phyloP scores from a whole-genome alignment of 78 protist species.

The Pigoraptor vietnamica region DNA sequence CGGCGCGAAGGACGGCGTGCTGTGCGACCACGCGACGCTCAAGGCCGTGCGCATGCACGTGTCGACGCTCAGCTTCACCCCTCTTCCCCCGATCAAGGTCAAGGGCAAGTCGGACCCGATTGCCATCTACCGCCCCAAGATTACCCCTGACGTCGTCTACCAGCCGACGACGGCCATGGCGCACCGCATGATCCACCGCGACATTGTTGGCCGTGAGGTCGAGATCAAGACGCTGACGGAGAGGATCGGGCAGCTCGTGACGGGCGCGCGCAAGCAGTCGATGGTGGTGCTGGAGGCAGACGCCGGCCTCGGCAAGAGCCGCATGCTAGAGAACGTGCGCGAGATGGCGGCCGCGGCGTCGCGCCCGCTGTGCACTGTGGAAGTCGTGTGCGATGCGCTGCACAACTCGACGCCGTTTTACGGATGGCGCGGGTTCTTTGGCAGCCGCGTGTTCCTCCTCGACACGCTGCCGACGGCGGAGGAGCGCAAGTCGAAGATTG shows the following conservation, averaged over 20 bases:
- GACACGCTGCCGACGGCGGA: not conserved
- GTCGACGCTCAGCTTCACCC: not conserved
- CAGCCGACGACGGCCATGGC: not conserved
- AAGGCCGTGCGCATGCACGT: not conserved
- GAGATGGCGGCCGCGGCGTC: not conserved
- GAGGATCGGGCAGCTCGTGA: not conserved
- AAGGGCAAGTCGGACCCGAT: not conserved
- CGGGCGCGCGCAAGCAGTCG: not conserved
- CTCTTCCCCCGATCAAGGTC: not conserved
- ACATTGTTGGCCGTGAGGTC: not conserved
- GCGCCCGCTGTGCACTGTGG: not conserved
- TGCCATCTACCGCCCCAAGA: not conserved
- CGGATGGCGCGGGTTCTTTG: not conserved
- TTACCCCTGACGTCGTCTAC: not conserved
- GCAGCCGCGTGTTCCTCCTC: not conserved
- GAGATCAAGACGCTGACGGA: not conserved
- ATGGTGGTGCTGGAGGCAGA: not conserved
- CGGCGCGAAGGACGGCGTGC: conserved; percentile 10
- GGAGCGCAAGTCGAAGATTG: not conserved
- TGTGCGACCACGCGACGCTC: not conserved
- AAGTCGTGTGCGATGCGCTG: not conserved
- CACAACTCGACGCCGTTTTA: not conserved
- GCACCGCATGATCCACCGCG: not conserved
- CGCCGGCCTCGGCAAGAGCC: not conserved
- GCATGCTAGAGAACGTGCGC: not conserved